Base-by-base conservation (phyloP, 2,329 filamentous ascomycete species). In the Westerdykella sp. region DNA sequence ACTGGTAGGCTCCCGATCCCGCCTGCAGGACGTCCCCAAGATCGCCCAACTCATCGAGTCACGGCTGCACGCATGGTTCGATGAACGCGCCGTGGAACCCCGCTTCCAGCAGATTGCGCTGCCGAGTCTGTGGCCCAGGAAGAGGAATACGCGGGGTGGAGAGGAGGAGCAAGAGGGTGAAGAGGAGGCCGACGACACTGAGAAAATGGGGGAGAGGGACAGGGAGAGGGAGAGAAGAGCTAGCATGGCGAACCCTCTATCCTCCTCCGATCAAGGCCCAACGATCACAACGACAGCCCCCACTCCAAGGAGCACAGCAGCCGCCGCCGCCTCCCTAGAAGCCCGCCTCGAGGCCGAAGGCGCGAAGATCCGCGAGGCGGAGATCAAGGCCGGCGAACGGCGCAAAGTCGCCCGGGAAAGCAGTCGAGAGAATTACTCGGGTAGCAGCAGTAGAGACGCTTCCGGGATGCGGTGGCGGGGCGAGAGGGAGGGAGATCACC, bases 41-140 rank as follows among this genome's bases (percentile, higher is more conserved):
- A 91, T 94, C 56, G 87, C 87, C 0, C 85, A 91, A 63, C 73
- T 94, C 1, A 81, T 94, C 34, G 87, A 94, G 67, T 78, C 82
- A 4, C 77, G 86, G 14, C 74, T 94, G 13, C 87, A 93, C 67
- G 80, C 81, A 42, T 94, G 87, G 87, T 91, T 94, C 64, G 87
- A 93, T 63, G 87, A 93, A 60, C 80, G 87, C 37, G 86, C 83
- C 49, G 87, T 94, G 6, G 87, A 93, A 67, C 87, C 87, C 2
- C 78, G 86, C 21, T 93, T 93, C 65, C 87, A 93, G 63, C 86
- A 93, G 61, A 91, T 93, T 51, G 84, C 85, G 1, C 73, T 94
- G 7, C 87, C 87, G 0, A 88, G 81, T 54, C 63, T 93, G 46
- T 94, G 87, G 87, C 87, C 87, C 1, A 73, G 86, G 37, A 91